Conservation (phyloP, 345 rosid species). For the Aquilaria yunnanensis region DNA sequence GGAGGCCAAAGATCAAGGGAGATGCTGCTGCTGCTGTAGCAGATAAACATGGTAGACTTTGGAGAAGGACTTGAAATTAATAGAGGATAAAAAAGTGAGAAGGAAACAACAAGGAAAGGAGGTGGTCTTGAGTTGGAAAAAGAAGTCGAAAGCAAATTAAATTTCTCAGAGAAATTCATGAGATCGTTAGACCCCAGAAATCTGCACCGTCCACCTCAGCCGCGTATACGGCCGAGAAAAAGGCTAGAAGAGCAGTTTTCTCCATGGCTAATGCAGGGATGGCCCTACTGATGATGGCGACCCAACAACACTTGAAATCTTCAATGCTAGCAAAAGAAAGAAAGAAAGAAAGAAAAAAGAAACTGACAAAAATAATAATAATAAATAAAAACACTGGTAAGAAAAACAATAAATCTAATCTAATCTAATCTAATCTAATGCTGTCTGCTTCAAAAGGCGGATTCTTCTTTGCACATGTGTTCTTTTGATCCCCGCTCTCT, state of each 20-base stretch:
- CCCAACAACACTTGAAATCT: slow-evolving; percentile 3
- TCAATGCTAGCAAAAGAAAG: not conserved
- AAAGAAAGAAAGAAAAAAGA: no score
- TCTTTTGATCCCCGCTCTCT: no score
- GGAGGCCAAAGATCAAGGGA: not conserved
- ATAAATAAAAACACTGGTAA: no score
- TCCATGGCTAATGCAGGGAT: slow-evolving; percentile 12
- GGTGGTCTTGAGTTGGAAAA: slow-evolving; percentile 19
- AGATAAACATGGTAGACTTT: slow-evolving; percentile 27
- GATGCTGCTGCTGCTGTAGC: slow-evolving; percentile 5
- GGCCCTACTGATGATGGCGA: slow-evolving; percentile 13
- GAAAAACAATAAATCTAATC: no score
- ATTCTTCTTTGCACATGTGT: no score
- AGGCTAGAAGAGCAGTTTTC: not conserved
- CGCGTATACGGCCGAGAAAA: no score
- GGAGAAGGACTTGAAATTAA: slow-evolving; percentile 6
- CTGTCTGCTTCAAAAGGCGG: no score
- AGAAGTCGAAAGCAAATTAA: slow-evolving; percentile 30
- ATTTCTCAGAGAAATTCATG: not conserved
- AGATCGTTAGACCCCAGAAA: slow-evolving; percentile 13
- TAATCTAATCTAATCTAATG: no score
- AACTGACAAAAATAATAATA: no score
- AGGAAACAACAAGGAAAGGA: slow-evolving; percentile 33
- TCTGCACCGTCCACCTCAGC: slow-evolving; percentile 18
- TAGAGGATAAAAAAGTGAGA: slow-evolving; percentile 9